Evolutionary conservation across 371 early-diverging fungal genomes (phyloP).

Genomic region (Rhizomucor miehei): DNA sequence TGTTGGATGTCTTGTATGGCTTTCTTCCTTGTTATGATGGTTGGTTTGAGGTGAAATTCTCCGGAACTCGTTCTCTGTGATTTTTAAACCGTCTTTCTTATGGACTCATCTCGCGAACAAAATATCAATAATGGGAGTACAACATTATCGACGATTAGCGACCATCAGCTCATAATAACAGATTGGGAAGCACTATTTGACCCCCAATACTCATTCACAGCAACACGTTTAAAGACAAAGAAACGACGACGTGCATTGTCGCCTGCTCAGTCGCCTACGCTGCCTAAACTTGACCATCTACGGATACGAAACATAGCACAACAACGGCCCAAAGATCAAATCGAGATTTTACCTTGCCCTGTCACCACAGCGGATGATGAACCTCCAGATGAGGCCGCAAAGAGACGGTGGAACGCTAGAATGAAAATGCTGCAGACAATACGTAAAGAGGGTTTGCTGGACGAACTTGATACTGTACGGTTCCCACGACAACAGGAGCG

Average conservation of each 20-base stretch:
- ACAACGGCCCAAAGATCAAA: neutral
- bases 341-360: slow-evolving; percentile 7
- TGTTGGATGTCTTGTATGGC: too few relatives aligned
- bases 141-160: too few relatives aligned
- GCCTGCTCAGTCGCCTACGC: slow-evolving; percentile 5
- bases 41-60: too few relatives aligned
- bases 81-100: too few relatives aligned
- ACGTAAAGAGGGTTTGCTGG: slow-evolving; percentile 7
- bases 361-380: slow-evolving; percentile 1
- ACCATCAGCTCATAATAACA: too few relatives aligned
- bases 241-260: slow-evolving; percentile 6
- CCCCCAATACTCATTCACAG: slow-evolving; percentile 11
- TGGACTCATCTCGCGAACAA: too few relatives aligned
- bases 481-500: neutral
- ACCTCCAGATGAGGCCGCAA: neutral
- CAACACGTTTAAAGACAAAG: neutral
- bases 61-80: too few relatives aligned
- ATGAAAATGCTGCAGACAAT: slow-evolving; percentile 8
- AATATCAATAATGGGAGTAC: too few relatives aligned
- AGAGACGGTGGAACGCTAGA: slow-evolving; percentile 2
- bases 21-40: too few relatives aligned
- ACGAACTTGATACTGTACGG: neutral
- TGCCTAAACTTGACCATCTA: slow-evolving; percentile 5
- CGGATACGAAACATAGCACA: neutral
- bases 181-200: slow-evolving; percentile 21